phyloP scores from a whole-genome alignment of 2,329 filamentous ascomycete species.

The Verticillium isaacii region DNA sequence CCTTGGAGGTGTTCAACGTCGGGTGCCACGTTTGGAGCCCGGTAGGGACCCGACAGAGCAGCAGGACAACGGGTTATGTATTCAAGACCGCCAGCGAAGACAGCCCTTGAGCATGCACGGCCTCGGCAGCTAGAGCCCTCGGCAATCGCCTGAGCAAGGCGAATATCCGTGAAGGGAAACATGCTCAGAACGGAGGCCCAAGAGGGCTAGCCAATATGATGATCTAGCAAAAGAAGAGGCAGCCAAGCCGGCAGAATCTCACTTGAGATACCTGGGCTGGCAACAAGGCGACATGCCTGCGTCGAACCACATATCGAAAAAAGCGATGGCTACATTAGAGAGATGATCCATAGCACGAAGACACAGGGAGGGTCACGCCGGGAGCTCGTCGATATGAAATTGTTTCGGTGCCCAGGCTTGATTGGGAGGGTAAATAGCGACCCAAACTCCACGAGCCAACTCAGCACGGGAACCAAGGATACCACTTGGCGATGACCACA shows the following conservation, averaged over 20 bases:
- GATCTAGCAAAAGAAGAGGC: neutral
- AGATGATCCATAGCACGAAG: neutral
- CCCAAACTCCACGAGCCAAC: neutral
- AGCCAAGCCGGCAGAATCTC: constrained; percentile 9
- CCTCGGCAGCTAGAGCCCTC: neutral
- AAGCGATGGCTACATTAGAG: neutral
- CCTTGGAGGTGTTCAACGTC: neutral
- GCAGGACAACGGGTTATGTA: neutral
- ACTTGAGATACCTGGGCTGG: neutral
- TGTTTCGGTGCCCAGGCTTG: neutral
- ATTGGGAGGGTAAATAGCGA: constrained; percentile 3
- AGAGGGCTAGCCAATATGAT: constrained; percentile 1
- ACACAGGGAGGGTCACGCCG: neutral
- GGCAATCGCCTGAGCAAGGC: neutral
- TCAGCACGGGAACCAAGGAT: neutral
- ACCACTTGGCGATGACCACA: neutral
- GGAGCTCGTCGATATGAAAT: neutral
- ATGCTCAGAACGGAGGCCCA: neutral
- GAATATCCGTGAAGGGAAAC: neutral
- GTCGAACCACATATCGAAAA: neutral
- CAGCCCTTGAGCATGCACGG: neutral
- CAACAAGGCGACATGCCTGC: neutral
- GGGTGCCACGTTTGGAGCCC: neutral
- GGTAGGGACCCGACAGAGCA: neutral
- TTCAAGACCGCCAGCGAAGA: neutral